Conservation (phyloP, 208 protist genomes). For the Trypanosoma cruzi region DNA sequence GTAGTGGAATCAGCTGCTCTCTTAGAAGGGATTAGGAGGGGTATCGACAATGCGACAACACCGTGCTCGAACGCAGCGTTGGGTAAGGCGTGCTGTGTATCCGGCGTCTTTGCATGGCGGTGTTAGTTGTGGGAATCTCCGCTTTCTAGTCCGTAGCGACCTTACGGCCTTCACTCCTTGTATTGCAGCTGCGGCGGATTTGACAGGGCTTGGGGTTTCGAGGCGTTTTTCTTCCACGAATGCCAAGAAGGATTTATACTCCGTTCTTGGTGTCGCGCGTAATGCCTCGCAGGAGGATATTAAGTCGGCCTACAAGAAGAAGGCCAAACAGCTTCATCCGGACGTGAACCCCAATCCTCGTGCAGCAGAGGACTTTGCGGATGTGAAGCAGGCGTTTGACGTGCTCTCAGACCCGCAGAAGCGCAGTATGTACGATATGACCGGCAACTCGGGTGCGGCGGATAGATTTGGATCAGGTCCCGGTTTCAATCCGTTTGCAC, state of each 20-base stretch:
- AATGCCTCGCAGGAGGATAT: conserved; percentile 87
- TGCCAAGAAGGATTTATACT: conserved; percentile 80
- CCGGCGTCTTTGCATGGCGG: neutral
- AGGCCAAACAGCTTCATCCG: conserved; percentile 87
- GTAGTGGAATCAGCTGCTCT: neutral
- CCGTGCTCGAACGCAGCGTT: conserved; percentile 1
- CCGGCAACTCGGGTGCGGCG: conserved; percentile 74
- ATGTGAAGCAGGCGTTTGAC: conserved; percentile 92
- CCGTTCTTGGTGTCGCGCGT: conserved; percentile 70
- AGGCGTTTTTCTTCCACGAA: conserved; percentile 37
- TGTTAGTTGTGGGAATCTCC: neutral
- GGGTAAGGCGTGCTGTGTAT: neutral
- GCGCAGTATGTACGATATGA: conserved; percentile 93
- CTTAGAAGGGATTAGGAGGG: neutral
- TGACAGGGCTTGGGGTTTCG: conserved; percentile 7
- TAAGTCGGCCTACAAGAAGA: conserved; percentile 86
- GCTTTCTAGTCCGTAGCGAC: no score
- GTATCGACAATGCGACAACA: neutral
- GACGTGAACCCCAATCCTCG: conserved; percentile 84
- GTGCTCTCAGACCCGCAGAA: conserved; percentile 90
- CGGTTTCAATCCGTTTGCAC: conserved; percentile 43
- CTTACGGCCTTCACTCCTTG: neutral
- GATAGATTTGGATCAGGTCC: conserved; percentile 55
- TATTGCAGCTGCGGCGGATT: neutral
- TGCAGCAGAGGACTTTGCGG: conserved; percentile 86